Base-by-base conservation (phyloP, 2,329 filamentous ascomycete species). In the Huntiella abstrusa region DNA sequence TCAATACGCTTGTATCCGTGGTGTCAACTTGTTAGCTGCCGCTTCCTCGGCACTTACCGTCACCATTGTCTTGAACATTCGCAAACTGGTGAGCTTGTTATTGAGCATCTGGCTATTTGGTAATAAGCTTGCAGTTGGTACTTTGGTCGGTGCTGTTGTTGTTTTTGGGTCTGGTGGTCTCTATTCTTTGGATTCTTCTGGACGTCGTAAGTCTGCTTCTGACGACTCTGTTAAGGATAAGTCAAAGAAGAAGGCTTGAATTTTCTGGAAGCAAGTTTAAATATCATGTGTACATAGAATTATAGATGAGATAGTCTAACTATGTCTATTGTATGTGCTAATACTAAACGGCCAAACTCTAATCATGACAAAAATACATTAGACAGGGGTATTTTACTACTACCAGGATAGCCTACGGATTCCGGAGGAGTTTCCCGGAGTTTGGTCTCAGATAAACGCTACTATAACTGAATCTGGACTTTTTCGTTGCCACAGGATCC, bases 101-200 rank as follows among this genome's bases (percentile, higher is more conserved):
- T 61, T 96, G 49, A 95, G 87, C 55, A 92, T 96, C 49, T 88
- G 86, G 73, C 62, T 98, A 1, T 98, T 98, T 62, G 91, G 88
- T 4, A 95, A 98, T 59, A 64, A 71, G 35, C 67, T 98, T 52
- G 75, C 80, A 10, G 63, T 69, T 0, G 80, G 84, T 35, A 94
- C 93, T 51, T 62, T 93, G 45, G 50, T 84, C 4, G 91, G 91
- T 3, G 87, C 88, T 1, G 67, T 75, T 4, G 68, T 96, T 51
- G 91, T 98, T 5, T 98, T 96, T 63, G 73, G 80, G 11, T 84
- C 85, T 0, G 91, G 87, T n/a, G 88, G 79, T 0, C 60, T 96
- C 52, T 98, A 98, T 64, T 87, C 84, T 2, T 71, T 87, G 55
- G 87, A 92, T 52, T 66, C 69, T 37, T 47, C 48, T 33, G 41